Percentiles rank a stretch among this genome's conserved stretches.
Evolutionary conservation across 2,329 filamentous ascomycete species (phyloP).

Genomic region (Scopulariopsis brevicaulis): DNA sequence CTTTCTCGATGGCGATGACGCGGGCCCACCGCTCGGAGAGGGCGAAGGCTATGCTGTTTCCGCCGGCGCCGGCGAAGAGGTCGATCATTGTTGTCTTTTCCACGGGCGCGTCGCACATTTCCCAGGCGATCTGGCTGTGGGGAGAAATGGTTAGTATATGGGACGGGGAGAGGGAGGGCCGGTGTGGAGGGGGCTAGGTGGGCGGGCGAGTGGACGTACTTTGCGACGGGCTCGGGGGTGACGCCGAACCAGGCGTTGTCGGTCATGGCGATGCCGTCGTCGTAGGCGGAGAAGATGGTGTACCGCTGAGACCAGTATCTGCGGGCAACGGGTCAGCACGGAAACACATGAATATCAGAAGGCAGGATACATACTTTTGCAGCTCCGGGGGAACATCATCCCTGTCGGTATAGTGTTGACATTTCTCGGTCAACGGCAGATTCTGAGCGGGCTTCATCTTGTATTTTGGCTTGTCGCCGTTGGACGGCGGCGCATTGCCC

Average conservation of each 20-base stretch:
- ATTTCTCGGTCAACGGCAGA: constrained; percentile 47
- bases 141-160: constrained; percentile 2
- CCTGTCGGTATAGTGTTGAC: constrained; percentile 62
- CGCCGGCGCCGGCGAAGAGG: constrained; percentile 82
- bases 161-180: neutral
- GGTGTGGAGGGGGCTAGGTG: constrained; percentile 2
- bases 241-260: constrained; percentile 95
- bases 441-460: constrained; percentile 29
- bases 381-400: constrained; percentile 71
- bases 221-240: constrained; percentile 84
- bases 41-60: constrained; percentile 92
- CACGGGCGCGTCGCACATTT: constrained; percentile 48
- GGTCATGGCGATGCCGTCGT: constrained; percentile 82
- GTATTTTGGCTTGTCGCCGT: constrained; percentile 1
- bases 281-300: constrained; percentile 77
- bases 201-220: constrained; percentile 38
- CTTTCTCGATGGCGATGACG: constrained; percentile 81
- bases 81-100: constrained; percentile 64
- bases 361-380: constrained; percentile 56
- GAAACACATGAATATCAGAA: neutral
- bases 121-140: constrained; percentile 53
- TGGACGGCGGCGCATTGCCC: neutral
- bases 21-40: constrained; percentile 66
- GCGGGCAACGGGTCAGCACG: neutral
- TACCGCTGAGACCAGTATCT: constrained; percentile 90